Evolutionary conservation across 2,329 filamentous ascomycete species (phyloP), one percentile per base, ranked within the genome.

Genomic region (Orbilia blumenaviensis): DNA sequence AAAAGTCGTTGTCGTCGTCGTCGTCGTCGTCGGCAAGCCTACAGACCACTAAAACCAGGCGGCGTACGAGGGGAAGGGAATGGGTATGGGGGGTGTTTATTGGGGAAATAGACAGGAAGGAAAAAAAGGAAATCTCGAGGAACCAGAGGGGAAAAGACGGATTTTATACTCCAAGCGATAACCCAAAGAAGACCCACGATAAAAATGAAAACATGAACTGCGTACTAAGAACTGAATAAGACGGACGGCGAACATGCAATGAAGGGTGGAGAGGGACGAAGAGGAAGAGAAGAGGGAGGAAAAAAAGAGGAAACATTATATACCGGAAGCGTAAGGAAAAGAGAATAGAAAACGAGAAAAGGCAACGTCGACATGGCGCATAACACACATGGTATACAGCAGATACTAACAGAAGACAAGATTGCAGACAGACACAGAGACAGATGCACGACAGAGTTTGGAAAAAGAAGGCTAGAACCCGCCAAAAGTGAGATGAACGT

Each of bases 161-260:
- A 76, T 76, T 76, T 76, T 76, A 69, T 76, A 76, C 72, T 76
- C 72, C 72, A 66, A 38, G 58, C 60, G 72, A 76, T 69, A 76
- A n/a, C 72, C 72, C 72, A 48, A 67, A 67, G 54, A 46, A 68
- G 36, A 69, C 72, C 64, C 58, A 68, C 69, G 48, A 66, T 48
- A 50, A 48, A 41, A 36, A 68, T 63, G 58, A 38, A 38, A 42
- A 54, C 54, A 38, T 21, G 50, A 44, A 61, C 10, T 36, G 34
- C 27, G 41, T 64, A 48, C 42, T 18, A 68, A 23, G 27, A 63
- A 66, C 48, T 52, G 67, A 50, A 10, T 27, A 42, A 34, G 27
- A 50, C 32, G n/a, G 44, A 66, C n/a, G n/a, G n/a, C n/a, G n/a
- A n/a, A n/a, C n/a, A n/a, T n/a, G n/a, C n/a, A n/a, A n/a, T n/a